These are phyloP conservation scores for Cercospora sp. DNA, from an alignment of 2,329 filamentous ascomycete species.

Conservation along the genomic window DNA sequence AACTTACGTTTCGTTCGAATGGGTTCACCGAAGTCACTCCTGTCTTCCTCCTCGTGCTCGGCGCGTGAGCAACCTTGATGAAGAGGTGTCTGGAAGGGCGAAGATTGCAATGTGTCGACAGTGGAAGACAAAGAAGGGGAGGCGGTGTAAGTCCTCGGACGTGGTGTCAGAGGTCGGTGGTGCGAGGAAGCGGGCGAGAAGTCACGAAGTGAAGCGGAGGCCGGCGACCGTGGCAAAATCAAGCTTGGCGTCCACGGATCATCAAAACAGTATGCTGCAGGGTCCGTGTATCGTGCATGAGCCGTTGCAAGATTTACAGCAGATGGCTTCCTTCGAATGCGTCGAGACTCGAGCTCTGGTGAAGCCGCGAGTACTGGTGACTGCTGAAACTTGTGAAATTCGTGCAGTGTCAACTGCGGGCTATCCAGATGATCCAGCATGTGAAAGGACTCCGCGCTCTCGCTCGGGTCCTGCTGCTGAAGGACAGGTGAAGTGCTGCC, in stretches of 20 bases:
- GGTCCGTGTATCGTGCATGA: conserved; percentile 9
- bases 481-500: conserved; percentile 2
- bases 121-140: conserved; percentile 31
- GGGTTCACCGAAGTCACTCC: conserved; percentile 14
- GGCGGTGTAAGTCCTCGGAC: conserved; percentile 24
- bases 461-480: conserved; percentile 8
- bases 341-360: conserved; percentile 19
- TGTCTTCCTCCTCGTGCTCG: conserved; percentile 16
- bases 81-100: conserved; percentile 28
- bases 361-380: conserved; percentile 21
- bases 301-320: conserved; percentile 19
- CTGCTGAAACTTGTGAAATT: conserved; percentile 25
- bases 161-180: conserved; percentile 23
- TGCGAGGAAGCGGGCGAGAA: conserved; percentile 13
- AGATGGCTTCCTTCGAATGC: conserved; percentile 24
- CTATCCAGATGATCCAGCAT: conserved; percentile 18
- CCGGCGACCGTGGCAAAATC: conserved; percentile 20
- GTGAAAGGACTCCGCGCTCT: conserved; percentile 10
- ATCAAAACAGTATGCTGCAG: conserved; percentile 3
- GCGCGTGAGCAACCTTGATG: conserved; percentile 10
- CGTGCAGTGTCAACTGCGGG: conserved; percentile 25
- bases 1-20: conserved; percentile 37
- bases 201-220: conserved; percentile 7
- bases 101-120: conserved; percentile 30
- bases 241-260: conserved; percentile 16